phyloP scores from a whole-genome alignment of 1,139 yeast genomes.

The Yamadazyma taylorii region DNA sequence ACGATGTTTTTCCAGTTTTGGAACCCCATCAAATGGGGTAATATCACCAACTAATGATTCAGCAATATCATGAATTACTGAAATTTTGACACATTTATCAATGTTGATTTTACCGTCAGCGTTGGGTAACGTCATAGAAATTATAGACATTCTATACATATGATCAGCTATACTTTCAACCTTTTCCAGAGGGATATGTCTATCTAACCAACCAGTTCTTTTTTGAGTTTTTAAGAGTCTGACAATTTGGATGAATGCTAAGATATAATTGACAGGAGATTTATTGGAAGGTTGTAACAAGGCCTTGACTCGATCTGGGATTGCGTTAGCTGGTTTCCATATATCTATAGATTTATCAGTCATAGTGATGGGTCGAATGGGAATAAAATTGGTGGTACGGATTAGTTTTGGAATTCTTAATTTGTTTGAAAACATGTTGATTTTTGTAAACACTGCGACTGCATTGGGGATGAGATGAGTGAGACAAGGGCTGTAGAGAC shows the following conservation, averaged over 20 bases:
- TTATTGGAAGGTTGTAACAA: slow-evolving; percentile 33
- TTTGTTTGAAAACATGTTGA: neutral
- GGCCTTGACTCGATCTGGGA: slow-evolving; percentile 52
- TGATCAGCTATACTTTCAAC: slow-evolving; percentile 88
- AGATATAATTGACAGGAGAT: slow-evolving; percentile 45
- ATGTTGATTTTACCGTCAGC: slow-evolving; percentile 25
- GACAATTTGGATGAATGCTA: slow-evolving; percentile 76
- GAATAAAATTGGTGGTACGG: too few relatives aligned
- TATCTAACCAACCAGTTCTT: slow-evolving; percentile 94
- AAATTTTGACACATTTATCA: slow-evolving; percentile 76
- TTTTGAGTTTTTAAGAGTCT: slow-evolving; percentile 74
- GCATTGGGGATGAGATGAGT: too few relatives aligned
- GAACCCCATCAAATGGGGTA: slow-evolving; percentile 78
- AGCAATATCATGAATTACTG: slow-evolving; percentile 91
- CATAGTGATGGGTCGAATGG: neutral
- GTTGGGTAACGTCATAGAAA: slow-evolving; percentile 68
- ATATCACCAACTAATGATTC: slow-evolving; percentile 94
- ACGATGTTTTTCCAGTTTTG: slow-evolving; percentile 70
- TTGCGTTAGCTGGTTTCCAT: slow-evolving; percentile 62
- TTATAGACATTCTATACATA: slow-evolving; percentile 93
- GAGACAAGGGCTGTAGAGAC: neutral
- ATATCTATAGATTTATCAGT: slow-evolving; percentile 16
- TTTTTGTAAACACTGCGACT: neutral
- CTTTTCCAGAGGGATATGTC: slow-evolving; percentile 49
- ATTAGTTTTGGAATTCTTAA: too few relatives aligned